Evolutionary conservation across 2,329 filamentous ascomycete species (phyloP).

Genomic region (Colletotrichum costaricense): DNA sequence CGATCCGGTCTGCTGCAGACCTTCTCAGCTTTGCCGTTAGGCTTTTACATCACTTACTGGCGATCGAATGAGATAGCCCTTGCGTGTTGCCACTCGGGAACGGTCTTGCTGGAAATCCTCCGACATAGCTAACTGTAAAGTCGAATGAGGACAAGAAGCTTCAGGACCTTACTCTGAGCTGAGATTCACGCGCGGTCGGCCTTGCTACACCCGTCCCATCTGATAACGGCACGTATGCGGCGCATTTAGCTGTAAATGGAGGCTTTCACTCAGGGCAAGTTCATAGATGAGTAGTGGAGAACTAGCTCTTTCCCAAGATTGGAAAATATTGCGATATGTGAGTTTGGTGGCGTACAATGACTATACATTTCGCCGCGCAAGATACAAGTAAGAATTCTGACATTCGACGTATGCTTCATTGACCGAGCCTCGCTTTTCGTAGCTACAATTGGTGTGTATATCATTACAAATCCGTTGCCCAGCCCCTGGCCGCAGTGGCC

Average conservation of each 20-base stretch:
- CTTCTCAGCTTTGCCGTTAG: not conserved
- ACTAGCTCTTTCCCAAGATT: not conserved
- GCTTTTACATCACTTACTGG: not conserved
- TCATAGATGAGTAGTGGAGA: not conserved
- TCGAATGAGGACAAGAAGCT: not conserved
- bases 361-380: not conserved
- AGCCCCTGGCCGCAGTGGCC: not conserved
- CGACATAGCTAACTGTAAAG: not conserved
- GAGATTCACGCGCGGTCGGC: too few species aligned
- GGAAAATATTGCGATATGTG: not conserved
- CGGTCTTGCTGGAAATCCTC: not conserved
- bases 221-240: not conserved
- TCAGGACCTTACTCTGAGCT: not conserved
- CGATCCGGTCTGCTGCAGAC: not conserved
- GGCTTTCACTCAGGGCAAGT: not conserved
- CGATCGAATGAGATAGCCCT: not conserved
- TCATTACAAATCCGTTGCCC: constrained; percentile 31
- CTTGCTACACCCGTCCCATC: not conserved
- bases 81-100: not conserved
- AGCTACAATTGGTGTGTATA: constrained; percentile 33
- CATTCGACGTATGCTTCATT: constrained; percentile 31
- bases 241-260: not conserved
- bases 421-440: constrained; percentile 26
- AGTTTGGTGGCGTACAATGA: not conserved
- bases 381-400: not conserved